phyloP scores from a whole-genome alignment of 225 moss, liverwort and hornwort genomes.

The Marchantia paleacea region DNA sequence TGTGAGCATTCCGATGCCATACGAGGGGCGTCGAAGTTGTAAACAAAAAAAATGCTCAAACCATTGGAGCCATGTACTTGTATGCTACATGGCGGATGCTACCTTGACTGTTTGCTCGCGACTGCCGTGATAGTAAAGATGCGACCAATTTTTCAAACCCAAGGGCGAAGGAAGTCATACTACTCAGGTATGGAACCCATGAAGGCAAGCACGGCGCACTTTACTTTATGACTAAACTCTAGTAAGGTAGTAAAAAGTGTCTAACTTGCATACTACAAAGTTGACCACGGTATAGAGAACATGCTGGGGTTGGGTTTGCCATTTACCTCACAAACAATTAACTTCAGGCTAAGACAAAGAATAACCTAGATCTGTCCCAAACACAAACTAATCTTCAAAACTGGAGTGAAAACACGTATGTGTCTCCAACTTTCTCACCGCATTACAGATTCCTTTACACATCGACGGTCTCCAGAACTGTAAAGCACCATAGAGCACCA shows the following conservation, averaged over 20 bases:
- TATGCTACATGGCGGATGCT: conserved; percentile 7
- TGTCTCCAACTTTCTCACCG: conserved; percentile 26
- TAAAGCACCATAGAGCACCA: background rate
- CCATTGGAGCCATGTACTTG: background rate
- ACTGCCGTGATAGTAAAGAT: conserved; percentile 17
- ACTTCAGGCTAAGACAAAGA: background rate
- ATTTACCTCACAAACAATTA: background rate
- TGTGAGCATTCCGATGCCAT: conserved; percentile 6
- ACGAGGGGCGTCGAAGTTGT: background rate
- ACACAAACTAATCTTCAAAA: conserved; percentile 18
- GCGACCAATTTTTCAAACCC: background rate
- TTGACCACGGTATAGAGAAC: conserved; percentile 1
- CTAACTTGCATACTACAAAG: background rate
- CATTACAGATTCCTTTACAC: conserved; percentile 96
- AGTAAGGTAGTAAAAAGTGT: background rate
- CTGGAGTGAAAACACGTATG: conserved; percentile 12
- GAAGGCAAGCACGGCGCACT: background rate
- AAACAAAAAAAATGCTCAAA: conserved; percentile 11
- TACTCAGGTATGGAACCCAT: background rate
- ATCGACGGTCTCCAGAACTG: conserved; percentile 74
- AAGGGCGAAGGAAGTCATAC: background rate
- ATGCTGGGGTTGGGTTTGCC: background rate
- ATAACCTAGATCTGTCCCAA: background rate
- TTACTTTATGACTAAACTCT: conserved; percentile 14
- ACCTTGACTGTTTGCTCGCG: conserved; percentile 15